Percentiles rank a stretch among this genome's conserved stretches.
These are phyloP conservation scores for Sugiyamaella pinicola DNA, from an alignment of 1,139 yeast genomes.

Conservation along the genomic window DNA sequence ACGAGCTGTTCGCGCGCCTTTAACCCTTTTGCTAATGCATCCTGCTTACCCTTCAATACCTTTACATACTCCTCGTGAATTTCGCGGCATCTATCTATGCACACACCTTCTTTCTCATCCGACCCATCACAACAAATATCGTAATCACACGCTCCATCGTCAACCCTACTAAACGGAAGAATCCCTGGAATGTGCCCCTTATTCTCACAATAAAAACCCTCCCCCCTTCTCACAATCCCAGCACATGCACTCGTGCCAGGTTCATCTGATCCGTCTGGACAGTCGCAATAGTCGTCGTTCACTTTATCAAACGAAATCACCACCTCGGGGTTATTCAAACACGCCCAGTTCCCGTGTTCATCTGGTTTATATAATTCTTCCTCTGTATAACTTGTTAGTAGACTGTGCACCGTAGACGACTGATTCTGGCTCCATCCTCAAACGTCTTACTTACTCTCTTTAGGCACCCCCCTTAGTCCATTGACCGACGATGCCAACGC, in stretches of 20 bases:
- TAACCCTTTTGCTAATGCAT: conserved; percentile 44
- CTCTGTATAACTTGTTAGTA: conserved; percentile 14
- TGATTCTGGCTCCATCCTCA: background rate
- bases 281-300: conserved; percentile 90
- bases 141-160: conserved; percentile 93
- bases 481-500: background rate
- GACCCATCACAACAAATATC: conserved; percentile 92
- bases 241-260: conserved; percentile 92
- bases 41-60: conserved; percentile 36
- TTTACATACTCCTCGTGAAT: conserved; percentile 46
- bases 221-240: conserved; percentile 38
- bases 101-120: conserved; percentile 61
- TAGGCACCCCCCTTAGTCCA: conserved; percentile 14
- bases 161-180: conserved; percentile 58
- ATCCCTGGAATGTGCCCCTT: conserved; percentile 55
- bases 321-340: conserved; percentile 67
- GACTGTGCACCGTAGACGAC: background rate
- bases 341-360: conserved; percentile 59
- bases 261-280: conserved; percentile 98
- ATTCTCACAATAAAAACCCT: conserved; percentile 71
- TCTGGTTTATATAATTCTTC: conserved; percentile 57
- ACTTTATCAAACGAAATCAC: conserved; percentile 61
- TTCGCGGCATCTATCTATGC: conserved; percentile 53
- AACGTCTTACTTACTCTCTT: conserved; percentile 3
- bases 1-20: conserved; percentile 41